Evolutionary conservation across 306 rosid genomes (phyloP).

Genomic region (Castanea crenata): DNA sequence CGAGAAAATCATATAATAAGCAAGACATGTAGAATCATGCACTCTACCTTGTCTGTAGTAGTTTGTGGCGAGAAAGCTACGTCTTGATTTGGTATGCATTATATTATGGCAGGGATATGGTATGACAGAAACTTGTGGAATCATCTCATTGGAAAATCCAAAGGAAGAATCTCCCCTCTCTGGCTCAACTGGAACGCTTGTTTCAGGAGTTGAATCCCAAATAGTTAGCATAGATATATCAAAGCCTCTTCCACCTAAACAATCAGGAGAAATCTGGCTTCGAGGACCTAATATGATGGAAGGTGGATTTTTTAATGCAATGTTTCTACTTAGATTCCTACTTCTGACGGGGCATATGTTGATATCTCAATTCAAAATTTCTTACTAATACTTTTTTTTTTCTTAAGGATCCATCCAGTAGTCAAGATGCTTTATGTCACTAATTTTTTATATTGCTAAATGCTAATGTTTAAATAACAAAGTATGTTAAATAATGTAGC

Average conservation of each 20-base stretch:
- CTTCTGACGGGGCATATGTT: too few species aligned
- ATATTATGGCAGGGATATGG: conserved; percentile 45
- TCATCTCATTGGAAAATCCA: conserved; percentile 23
- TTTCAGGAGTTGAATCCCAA: conserved; percentile 35
- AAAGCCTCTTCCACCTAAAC: conserved; percentile 41
- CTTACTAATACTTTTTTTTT: too few species aligned
- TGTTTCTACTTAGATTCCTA: neutral
- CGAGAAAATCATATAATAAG: neutral
- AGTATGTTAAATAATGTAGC: too few species aligned
- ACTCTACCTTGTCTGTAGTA: conserved; percentile 6
- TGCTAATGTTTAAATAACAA: too few species aligned
- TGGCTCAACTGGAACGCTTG: conserved; percentile 37
- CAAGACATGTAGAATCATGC: conserved; percentile 35
- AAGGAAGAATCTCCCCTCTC: conserved; percentile 21
- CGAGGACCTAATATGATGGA: conserved; percentile 44
- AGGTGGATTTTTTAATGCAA: conserved; percentile 17
- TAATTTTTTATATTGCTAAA: too few species aligned
- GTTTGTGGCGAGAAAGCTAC: neutral
- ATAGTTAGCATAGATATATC: conserved; percentile 24
- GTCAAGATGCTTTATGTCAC: too few species aligned
- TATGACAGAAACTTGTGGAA: conserved; percentile 46
- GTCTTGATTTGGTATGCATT: neutral
- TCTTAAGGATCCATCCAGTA: too few species aligned
- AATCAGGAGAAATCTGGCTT: conserved; percentile 41
- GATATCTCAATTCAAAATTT: too few species aligned